Conservation (phyloP, 192 early-diverging fungal genomes). For the Linnemannia zychae region DNA sequence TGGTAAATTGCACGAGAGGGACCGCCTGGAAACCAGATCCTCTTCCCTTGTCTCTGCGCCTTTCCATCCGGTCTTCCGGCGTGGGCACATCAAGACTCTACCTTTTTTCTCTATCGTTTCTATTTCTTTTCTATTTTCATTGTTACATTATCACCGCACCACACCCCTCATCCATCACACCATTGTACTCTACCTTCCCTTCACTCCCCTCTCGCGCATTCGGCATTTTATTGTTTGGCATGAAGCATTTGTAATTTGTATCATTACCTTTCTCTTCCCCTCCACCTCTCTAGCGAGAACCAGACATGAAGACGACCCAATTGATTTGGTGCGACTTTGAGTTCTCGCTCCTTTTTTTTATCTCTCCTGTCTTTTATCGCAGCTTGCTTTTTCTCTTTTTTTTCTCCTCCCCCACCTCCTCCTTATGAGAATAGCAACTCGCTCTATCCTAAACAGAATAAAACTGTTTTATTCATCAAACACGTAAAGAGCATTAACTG, state of each 20-base stretch:
- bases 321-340: background rate
- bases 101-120: background rate
- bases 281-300: background rate
- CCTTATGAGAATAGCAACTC: background rate
- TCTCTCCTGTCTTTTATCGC: background rate
- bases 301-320: background rate
- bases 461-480: background rate
- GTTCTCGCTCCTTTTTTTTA: background rate
- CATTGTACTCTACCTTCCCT: background rate
- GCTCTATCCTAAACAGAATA: background rate
- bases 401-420: background rate
- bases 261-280: background rate
- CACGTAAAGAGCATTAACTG: background rate
- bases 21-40: too few species aligned
- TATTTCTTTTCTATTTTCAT: background rate
- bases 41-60: background rate
- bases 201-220: background rate
- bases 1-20: constrained; percentile 46
- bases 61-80: background rate
- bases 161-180: background rate
- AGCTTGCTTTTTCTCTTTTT: background rate
- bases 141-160: background rate
- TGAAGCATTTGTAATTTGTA: background rate
- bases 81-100: too few species aligned
- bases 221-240: background rate